Evolutionary conservation across 1,139 yeast genomes (phyloP).

Genomic region (Yamadazyma blattariae): DNA sequence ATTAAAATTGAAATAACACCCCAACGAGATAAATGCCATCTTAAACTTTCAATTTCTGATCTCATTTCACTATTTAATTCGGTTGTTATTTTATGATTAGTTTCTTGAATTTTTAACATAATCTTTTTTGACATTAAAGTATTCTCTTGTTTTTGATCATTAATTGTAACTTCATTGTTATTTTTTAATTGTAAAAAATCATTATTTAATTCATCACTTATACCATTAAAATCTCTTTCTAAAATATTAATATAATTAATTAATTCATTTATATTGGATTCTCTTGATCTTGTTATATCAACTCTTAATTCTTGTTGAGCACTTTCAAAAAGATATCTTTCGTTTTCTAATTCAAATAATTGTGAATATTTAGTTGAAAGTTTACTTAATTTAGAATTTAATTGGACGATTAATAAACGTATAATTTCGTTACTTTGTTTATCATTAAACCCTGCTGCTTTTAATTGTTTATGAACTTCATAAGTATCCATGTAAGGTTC

Average conservation of each 20-base stretch:
- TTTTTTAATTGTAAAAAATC: slow-evolving; percentile 64
- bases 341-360: slow-evolving; percentile 75
- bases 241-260: slow-evolving; percentile 65
- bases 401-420: slow-evolving; percentile 44
- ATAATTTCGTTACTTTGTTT: slow-evolving; percentile 55
- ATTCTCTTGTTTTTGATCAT: slow-evolving; percentile 84
- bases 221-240: slow-evolving; percentile 66
- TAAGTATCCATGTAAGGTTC: slow-evolving; percentile 55
- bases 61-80: slow-evolving; percentile 79
- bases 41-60: slow-evolving; percentile 79
- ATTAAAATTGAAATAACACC: slow-evolving; percentile 65
- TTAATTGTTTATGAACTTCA: slow-evolving; percentile 39
- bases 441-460: slow-evolving; percentile 48
- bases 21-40: slow-evolving; percentile 93
- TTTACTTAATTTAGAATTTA: slow-evolving; percentile 55
- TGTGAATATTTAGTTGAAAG: slow-evolving; percentile 62
- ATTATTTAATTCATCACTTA: slow-evolving; percentile 77
- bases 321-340: slow-evolving; percentile 83
- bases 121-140: slow-evolving; percentile 71
- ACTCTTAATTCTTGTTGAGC: slow-evolving; percentile 86
- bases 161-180: slow-evolving; percentile 78
- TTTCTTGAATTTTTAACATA: slow-evolving; percentile 73
- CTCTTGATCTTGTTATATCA: slow-evolving; percentile 74
- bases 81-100: slow-evolving; percentile 82
- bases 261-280: slow-evolving; percentile 65